Evolutionary conservation across 768 basidiomycete genomes (phyloP), one percentile per base, ranked within the genome.

Genomic region (Lentinula raphanica): DNA sequence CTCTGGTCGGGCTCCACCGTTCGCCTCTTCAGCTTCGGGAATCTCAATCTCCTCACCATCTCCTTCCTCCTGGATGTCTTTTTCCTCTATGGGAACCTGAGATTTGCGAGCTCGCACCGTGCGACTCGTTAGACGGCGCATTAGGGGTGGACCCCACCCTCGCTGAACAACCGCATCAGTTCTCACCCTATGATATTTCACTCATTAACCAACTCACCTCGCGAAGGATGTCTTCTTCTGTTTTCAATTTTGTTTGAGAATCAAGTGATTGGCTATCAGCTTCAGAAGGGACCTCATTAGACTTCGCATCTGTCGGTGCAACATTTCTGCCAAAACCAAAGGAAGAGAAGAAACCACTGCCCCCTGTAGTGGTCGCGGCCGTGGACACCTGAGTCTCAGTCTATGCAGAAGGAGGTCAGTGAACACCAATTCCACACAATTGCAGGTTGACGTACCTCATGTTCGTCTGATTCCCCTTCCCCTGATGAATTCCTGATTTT

Each of bases 11-110:
- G 54, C 44, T 44, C 54, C 54, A 3, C 54, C 54, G 36, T 56
- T 56, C n/a, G 54, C 54, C 42, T 56, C 54, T 56, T 56, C 40
- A n/a, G 40, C 54, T 32, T 56, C 54, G 27, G 54, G 54, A 19
- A 56, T 45, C 21, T 56, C 54, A 31, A 56, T 56, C 27, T 56
- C 54, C 19, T 56, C 54, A 21, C 54, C 54, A 28, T 56, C 54
- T 11, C 54, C 54, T 46, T 56, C 54, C 9, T 42, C 54, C 28
- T 29, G 39, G n/a, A 56, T 56, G 28, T 56, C 54, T 28, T 42
- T 46, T 39, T 56, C 54, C 19, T 45, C 54, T 15, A 53, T 36
- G 21, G 28, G 40, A 23, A n/a, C 54, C 31, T 56, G 29, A 3
- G 39, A n/a, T 45, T 45, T 46, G 17, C 54, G 54, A 3, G 25